These are phyloP conservation scores for Metarhizium rileyi DNA, from an alignment of 2,329 filamentous ascomycete genomes.

Conservation along the genomic window DNA sequence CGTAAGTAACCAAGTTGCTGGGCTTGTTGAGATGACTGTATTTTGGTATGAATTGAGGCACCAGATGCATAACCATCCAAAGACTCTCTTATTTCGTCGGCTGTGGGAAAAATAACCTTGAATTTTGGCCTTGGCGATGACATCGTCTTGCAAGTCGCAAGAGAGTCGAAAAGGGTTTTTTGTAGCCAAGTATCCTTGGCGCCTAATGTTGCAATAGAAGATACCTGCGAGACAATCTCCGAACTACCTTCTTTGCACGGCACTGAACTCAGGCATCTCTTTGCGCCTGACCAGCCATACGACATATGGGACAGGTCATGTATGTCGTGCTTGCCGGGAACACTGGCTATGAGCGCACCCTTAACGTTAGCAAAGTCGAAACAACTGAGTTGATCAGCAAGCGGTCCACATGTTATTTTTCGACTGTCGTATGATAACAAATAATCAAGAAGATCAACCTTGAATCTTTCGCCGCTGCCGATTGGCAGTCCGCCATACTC, in stretches of 20 bases:
- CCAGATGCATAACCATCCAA: slow-evolving; percentile 73
- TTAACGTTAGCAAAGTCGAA: slow-evolving; percentile 63
- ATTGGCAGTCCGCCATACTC: slow-evolving; percentile 9
- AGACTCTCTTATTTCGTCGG: slow-evolving; percentile 65
- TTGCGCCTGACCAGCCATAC: slow-evolving; percentile 71
- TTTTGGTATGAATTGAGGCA: slow-evolving; percentile 72
- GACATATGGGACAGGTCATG: slow-evolving; percentile 38
- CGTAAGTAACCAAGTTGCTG: slow-evolving; percentile 66
- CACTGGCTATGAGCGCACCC: slow-evolving; percentile 67
- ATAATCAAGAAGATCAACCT: slow-evolving; percentile 64
- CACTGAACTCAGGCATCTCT: slow-evolving; percentile 46
- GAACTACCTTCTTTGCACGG: slow-evolving; percentile 31
- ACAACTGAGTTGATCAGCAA: slow-evolving; percentile 46
- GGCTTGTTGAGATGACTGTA: slow-evolving; percentile 56
- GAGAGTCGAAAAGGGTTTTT: slow-evolving; percentile 47
- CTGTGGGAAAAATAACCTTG: slow-evolving; percentile 71
- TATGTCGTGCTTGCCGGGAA: slow-evolving; percentile 56
- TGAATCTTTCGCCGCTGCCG: slow-evolving; percentile 63
- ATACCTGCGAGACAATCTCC: slow-evolving; percentile 56
- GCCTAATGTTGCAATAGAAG: slow-evolving; percentile 74
- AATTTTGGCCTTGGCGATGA: slow-evolving; percentile 36
- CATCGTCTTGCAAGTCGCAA: slow-evolving; percentile 25
- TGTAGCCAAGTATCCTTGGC: slow-evolving; percentile 62
- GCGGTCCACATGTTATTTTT: slow-evolving; percentile 38
- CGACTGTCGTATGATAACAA: slow-evolving; percentile 56